These are phyloP conservation scores for Colletotrichum euphorbiae DNA, from an alignment of 2,329 filamentous ascomycete species.

Conservation along the genomic window DNA sequence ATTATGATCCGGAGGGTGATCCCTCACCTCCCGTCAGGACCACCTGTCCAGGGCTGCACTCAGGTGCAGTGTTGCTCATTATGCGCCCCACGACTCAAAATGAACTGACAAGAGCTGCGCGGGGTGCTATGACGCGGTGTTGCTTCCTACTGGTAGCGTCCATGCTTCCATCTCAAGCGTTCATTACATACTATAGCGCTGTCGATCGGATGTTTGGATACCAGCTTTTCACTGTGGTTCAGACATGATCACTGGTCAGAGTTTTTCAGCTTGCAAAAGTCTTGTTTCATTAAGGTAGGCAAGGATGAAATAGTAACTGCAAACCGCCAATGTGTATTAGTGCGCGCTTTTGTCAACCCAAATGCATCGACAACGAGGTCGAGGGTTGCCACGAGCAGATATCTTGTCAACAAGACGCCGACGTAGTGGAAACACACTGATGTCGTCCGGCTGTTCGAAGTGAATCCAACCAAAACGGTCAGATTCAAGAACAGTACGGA, in stretches of 20 bases:
- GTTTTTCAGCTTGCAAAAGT: neutral
- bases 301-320: too few species aligned
- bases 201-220: neutral
- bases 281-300: neutral
- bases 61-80: too few species aligned
- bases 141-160: neutral
- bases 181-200: too few species aligned
- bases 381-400: slow-evolving; percentile 25
- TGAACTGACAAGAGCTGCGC: slow-evolving; percentile 4
- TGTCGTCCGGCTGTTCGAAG: slow-evolving; percentile 34
- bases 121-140: slow-evolving; percentile 29
- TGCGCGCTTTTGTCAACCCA: slow-evolving; percentile 33
- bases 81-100: slow-evolving; percentile 13
- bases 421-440: slow-evolving; percentile 31
- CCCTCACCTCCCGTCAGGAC: slow-evolving; percentile 10
- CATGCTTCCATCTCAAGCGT: neutral
- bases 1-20: slow-evolving; percentile 33
- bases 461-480: slow-evolving; percentile 64
- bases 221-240: neutral
- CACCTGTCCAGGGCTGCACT: slow-evolving; percentile 11
- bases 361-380: neutral
- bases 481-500: slow-evolving; percentile 55
- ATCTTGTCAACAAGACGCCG: slow-evolving; percentile 27
- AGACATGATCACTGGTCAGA: too few species aligned
- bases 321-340: slow-evolving; percentile 32